Base-by-base conservation (phyloP, 805 yeast species). In the Metschnikowia reukaufii region DNA sequence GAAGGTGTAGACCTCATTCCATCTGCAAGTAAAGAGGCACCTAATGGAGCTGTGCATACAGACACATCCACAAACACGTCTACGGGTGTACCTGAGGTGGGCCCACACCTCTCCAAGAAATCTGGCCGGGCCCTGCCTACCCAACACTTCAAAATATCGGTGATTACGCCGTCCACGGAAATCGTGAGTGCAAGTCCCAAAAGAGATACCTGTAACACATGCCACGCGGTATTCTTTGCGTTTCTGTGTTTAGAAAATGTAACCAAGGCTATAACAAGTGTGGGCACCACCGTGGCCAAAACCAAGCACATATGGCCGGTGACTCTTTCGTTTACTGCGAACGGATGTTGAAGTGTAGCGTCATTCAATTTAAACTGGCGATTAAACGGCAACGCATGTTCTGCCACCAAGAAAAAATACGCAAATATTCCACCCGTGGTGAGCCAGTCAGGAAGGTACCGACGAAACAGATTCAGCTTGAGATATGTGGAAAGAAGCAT, bases 1-100 rank as follows among this genome's bases (percentile, higher is more conserved):
- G 81, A 76, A 0, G 85, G 85, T 6, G 82, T 74, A 21, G 79
- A 71, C 50, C 79, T 70, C 71, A 77, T 72, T 2, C 84, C 85
- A 52, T 80, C 85, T 15, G 57, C 51, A 21, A 81, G 60, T 33
- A 47, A 40, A 20, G 47, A 20, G 8, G 44, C 36, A 1, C 66
- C 66, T 48, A 58, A 52, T 2, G 66, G 66, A 2, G 60, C 58
- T 2, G 64, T 52, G 36, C 66, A 62, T 25, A 60, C 64, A 8
- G 56, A 51, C 13, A 59, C 32, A 27, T 53, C 60, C 9, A 59
- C 61, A 36, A 57, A 55, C 10, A 19, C 34, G 45, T 56, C 55
- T 12, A 21, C 3, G 1, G 55, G 51, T 6, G 57, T 52, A 7
- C 47, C 52, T 9, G 18, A 29, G 10, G 27, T 18, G 7, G 60